Conservation (phyloP, 2,329 filamentous ascomycete genomes). For the Colletotrichum viniferum region DNA sequence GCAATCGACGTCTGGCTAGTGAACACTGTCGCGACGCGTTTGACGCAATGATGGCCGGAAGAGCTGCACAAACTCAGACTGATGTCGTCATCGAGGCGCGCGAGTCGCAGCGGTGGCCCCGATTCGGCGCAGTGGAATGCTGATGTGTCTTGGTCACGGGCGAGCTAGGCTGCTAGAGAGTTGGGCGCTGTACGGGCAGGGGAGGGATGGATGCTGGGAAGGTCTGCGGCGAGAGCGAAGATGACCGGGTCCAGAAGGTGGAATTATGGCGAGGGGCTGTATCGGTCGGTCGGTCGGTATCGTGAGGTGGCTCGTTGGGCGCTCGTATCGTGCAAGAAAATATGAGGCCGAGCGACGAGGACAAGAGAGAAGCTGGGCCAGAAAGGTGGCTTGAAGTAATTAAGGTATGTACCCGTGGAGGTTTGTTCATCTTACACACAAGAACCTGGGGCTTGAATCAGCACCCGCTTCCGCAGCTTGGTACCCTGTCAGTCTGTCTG, state of each 20-base stretch:
- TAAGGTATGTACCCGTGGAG: neutral
- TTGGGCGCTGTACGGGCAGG: neutral
- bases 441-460: neutral
- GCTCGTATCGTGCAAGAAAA: neutral
- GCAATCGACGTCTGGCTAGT: neutral
- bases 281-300: neutral
- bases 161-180: neutral
- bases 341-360: neutral
- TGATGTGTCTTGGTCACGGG: neutral
- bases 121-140: slow-evolving; percentile 8
- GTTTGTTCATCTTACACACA: neutral
- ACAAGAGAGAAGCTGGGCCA: neutral
- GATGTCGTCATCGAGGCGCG: slow-evolving; percentile 13
- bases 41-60: slow-evolving; percentile 9
- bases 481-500: neutral
- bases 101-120: neutral
- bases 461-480: neutral
- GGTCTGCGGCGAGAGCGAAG: neutral
- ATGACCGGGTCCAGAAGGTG: neutral
- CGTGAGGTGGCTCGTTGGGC: neutral
- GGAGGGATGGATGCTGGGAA: neutral
- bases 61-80: slow-evolving; percentile 6
- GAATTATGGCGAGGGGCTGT: neutral
- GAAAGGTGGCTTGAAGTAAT: neutral
- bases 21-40: neutral